phyloP scores from a whole-genome alignment of 495 filamentous ascomycete genomes.

The Trichoderma gamsii region DNA sequence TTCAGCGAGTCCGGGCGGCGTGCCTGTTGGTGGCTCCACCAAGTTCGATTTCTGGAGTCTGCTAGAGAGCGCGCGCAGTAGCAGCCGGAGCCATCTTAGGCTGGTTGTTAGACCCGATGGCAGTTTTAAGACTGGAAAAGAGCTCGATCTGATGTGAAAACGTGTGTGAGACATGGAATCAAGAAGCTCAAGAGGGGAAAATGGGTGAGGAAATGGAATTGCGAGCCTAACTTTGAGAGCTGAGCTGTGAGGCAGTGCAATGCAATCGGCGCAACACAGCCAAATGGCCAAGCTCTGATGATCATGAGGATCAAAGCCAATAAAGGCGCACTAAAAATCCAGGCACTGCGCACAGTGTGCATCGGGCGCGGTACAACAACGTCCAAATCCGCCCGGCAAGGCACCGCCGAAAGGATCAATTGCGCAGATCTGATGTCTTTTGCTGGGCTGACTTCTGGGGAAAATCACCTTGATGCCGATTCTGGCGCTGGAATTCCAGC shows the following conservation, averaged over 20 bases:
- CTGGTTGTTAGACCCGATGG: neutral
- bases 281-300: neutral
- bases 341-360: no score
- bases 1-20: neutral
- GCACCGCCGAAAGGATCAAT: neutral
- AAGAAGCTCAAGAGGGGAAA: neutral
- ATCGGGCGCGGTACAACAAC: no score
- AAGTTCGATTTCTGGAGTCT: neutral
- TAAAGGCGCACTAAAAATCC: no score
- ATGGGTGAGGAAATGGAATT: neutral
- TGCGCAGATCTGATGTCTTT: slow-evolving; percentile 1
- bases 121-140: neutral
- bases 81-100: neutral
- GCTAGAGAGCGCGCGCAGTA: neutral
- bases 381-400: neutral
- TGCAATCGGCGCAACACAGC: neutral
- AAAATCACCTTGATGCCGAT: no score
- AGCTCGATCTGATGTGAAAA: neutral
- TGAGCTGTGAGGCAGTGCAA: neutral
- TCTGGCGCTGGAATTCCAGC: neutral
- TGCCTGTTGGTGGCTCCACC: slow-evolving; percentile 2
- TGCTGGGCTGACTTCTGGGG: no score
- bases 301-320: no score
- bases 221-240: no score
- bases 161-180: neutral